These are phyloP conservation scores for Biscogniauxia marginata DNA, from an alignment of 2,329 filamentous ascomycete species.

Conservation along the genomic window DNA sequence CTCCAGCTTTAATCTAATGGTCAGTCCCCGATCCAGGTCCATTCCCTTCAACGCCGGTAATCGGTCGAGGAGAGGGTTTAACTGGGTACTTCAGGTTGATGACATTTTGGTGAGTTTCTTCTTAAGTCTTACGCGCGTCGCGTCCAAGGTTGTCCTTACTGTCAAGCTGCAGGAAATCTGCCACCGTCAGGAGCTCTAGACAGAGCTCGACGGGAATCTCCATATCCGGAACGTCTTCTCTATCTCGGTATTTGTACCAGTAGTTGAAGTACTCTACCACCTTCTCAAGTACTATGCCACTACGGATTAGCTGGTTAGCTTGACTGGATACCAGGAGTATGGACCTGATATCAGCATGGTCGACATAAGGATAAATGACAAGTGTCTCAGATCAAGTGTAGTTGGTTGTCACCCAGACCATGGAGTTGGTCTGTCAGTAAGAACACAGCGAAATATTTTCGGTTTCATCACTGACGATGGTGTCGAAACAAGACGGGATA, in stretches of 20 bases:
- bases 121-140: background rate
- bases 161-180: constrained; percentile 73
- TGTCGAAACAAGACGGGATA: constrained; percentile 1
- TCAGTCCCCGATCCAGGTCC: background rate
- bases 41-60: background rate
- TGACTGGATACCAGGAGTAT: background rate
- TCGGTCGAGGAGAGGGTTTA: background rate
- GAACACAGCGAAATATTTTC: constrained; percentile 42
- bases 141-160: constrained; percentile 38
- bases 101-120: constrained; percentile 7
- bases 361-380: background rate
- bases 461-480: constrained; percentile 37
- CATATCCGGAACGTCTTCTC: constrained; percentile 75
- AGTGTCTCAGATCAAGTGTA: constrained; percentile 65
- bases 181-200: constrained; percentile 73
- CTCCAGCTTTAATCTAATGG: background rate
- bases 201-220: constrained; percentile 77
- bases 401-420: constrained; percentile 52
- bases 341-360: background rate
- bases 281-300: constrained; percentile 73
- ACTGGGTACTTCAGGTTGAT: constrained; percentile 13
- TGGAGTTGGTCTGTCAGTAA: constrained; percentile 46
- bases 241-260: constrained; percentile 70
- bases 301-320: constrained; percentile 36
- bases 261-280: constrained; percentile 83